phyloP scores from a whole-genome alignment of 2,329 filamentous ascomycete species.

The Fusarium kyushuense region DNA sequence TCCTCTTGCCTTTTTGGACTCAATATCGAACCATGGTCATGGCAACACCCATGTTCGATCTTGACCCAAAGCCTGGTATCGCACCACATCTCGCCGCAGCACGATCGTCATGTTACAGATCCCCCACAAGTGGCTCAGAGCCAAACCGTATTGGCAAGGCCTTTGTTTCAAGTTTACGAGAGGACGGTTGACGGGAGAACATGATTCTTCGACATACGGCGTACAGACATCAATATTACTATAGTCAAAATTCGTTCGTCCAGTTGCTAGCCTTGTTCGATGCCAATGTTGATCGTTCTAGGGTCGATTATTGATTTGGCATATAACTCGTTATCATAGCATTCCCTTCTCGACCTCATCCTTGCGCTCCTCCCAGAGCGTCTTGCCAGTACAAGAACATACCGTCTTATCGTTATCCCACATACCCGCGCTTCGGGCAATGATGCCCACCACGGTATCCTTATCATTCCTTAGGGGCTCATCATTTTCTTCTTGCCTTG shows the following conservation, averaged over 20 bases:
- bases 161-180: conserved; percentile 39
- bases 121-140: conserved; percentile 25
- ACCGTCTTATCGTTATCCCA: conserved; percentile 99
- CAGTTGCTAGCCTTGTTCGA: conserved; percentile 19
- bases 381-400: conserved; percentile 97
- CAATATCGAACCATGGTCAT: conserved; percentile 41
- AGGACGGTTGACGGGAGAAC: conserved; percentile 15
- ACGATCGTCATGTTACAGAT: conserved; percentile 26
- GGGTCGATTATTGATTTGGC: conserved; percentile 16
- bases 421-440: conserved; percentile 94
- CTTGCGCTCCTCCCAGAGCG: conserved; percentile 94
- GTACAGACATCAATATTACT: conserved; percentile 33
- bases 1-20: conserved; percentile 21
- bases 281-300: conserved; percentile 9
- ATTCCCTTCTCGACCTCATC: conserved; percentile 92
- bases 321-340: conserved; percentile 66
- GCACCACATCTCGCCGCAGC: conserved; percentile 41
- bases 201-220: conserved; percentile 14
- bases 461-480: conserved; percentile 77
- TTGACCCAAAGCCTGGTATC: conserved; percentile 35
- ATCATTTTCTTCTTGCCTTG: conserved; percentile 67
- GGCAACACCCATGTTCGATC: conserved; percentile 38
- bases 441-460: conserved; percentile 90
- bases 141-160: conserved; percentile 14
- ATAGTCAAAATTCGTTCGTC: conserved; percentile 28